Conservation (phyloP, 1,284 basidiomycete genomes). For the Tylopilus orsonianus region DNA sequence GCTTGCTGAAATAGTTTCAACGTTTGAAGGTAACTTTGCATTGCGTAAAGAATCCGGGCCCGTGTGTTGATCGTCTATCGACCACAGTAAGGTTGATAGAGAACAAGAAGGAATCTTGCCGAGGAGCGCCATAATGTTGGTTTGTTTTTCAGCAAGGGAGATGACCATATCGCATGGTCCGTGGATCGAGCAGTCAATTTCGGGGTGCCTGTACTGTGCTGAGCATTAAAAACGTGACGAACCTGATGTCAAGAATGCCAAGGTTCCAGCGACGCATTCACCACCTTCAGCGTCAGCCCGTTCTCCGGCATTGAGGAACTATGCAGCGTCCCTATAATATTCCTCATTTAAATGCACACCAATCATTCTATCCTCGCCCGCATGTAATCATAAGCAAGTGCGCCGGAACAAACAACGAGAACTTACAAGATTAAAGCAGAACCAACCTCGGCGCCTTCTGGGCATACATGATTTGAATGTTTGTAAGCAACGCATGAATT, state of each 20-base stretch:
- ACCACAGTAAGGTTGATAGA: neutral
- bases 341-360: conserved; percentile 67
- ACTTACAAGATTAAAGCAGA: conserved; percentile 70
- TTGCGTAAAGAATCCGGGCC: conserved; percentile 82
- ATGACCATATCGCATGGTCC: conserved; percentile 76
- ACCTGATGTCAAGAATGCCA: conserved; percentile 73
- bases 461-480: conserved; percentile 77
- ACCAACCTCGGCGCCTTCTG: conserved; percentile 80
- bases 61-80: conserved; percentile 29
- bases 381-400: conserved; percentile 10
- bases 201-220: conserved; percentile 58
- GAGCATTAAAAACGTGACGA: conserved; percentile 8
- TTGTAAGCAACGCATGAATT: conserved; percentile 79
- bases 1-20: conserved; percentile 84
- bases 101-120: conserved; percentile 58
- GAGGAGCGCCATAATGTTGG: conserved; percentile 77
- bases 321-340: conserved; percentile 68
- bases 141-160: conserved; percentile 78
- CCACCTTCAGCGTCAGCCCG: conserved; percentile 50
- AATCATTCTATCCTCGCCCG: conserved; percentile 70
- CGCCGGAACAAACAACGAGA: neutral
- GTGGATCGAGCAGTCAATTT: conserved; percentile 78
- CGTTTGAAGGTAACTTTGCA: conserved; percentile 74
- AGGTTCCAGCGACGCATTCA: conserved; percentile 47
- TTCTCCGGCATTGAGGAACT: conserved; percentile 67